phyloP scores from a whole-genome alignment of 768 basidiomycete genomes.

The Mycena rosella region DNA sequence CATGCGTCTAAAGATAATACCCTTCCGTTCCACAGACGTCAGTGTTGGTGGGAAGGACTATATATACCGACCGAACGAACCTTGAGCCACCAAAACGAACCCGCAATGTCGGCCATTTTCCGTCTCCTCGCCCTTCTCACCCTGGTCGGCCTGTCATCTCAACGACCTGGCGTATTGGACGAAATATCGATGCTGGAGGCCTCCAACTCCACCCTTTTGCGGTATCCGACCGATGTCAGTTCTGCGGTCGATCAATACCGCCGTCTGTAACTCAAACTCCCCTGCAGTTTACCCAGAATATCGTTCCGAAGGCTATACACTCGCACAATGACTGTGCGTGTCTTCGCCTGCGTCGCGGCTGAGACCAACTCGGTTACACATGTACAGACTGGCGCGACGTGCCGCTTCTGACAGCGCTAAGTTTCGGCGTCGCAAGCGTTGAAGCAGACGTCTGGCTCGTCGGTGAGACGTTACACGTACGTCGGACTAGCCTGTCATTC shows the following conservation, averaged over 20 bases:
- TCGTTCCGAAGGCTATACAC: constrained; percentile 63
- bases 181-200: constrained; percentile 43
- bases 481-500: constrained; percentile 26
- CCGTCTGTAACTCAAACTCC: background rate
- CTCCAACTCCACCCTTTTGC: constrained; percentile 54
- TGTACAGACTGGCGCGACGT: constrained; percentile 69
- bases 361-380: background rate
- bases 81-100: background rate
- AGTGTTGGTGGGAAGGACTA: constrained; percentile 6
- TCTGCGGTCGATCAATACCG: too few relatives aligned
- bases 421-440: constrained; percentile 63
- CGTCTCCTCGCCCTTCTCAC: background rate
- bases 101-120: background rate
- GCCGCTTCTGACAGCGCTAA: constrained; percentile 61
- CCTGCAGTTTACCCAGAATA: constrained; percentile 57
- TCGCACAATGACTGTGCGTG: constrained; percentile 67
- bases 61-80: background rate
- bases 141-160: constrained; percentile 12
- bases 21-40: constrained; percentile 7
- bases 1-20: background rate
- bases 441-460: constrained; percentile 67
- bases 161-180: constrained; percentile 33
- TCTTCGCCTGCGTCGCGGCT: background rate
- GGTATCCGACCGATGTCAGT: constrained; percentile 54
- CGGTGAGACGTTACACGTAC: constrained; percentile 57